phyloP scores from a whole-genome alignment of 805 yeast genomes.

The Starmerella vitae region DNA sequence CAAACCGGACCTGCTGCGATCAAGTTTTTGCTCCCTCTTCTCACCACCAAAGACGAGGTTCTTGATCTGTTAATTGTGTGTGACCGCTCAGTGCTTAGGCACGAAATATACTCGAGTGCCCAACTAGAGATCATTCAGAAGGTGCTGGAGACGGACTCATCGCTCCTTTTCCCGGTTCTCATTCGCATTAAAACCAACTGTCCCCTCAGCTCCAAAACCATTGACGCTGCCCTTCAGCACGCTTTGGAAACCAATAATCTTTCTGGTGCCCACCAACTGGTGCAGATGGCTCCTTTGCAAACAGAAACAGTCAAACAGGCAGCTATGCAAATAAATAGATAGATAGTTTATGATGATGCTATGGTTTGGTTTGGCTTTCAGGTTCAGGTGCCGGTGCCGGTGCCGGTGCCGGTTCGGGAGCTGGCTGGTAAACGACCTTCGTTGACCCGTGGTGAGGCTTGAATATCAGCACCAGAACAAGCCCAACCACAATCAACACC shows the following conservation, averaged over 20 bases:
- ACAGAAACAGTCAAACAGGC: background rate
- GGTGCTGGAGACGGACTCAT: slow-evolving; percentile 5
- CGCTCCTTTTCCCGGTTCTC: slow-evolving; percentile 9
- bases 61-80: slow-evolving; percentile 20
- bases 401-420: too few species aligned
- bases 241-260: background rate
- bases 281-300: background rate
- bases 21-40: slow-evolving; percentile 22
- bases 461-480: slow-evolving; percentile 55
- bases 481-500: slow-evolving; percentile 53
- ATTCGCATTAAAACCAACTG: slow-evolving; percentile 2
- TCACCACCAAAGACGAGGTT: slow-evolving; percentile 19
- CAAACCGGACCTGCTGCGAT: slow-evolving; percentile 14
- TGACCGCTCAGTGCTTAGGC: slow-evolving; percentile 11
- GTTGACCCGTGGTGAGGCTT: slow-evolving; percentile 28
- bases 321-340: background rate
- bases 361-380: background rate
- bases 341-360: background rate
- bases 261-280: background rate
- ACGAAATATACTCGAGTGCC: slow-evolving; percentile 20
- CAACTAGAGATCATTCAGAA: slow-evolving; percentile 20
- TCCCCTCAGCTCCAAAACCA: slow-evolving; percentile 1
- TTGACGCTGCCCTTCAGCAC: slow-evolving; percentile 4
- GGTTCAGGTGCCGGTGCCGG: background rate
- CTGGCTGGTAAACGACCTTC: slow-evolving; percentile 11